Evolutionary conservation across 2,329 filamentous ascomycete genomes (phyloP).

Genomic region (Sporothrix globosa): DNA sequence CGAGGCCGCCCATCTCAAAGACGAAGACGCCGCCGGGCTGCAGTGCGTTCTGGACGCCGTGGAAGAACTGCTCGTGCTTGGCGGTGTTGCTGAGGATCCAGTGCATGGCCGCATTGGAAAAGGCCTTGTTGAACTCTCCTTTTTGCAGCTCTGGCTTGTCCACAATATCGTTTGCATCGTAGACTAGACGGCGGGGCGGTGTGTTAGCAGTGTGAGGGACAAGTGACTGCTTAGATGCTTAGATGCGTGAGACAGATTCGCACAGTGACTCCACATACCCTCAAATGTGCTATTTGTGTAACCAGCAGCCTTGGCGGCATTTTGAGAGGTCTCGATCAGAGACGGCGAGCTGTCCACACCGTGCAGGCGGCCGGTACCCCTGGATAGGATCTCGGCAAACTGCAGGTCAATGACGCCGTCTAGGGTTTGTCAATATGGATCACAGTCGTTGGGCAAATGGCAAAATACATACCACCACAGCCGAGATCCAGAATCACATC

Average conservation of each 20-base stretch:
- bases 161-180: slow-evolving; percentile 51
- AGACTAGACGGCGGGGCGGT: slow-evolving; percentile 42
- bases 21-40: slow-evolving; percentile 60
- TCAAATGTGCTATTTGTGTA: slow-evolving; percentile 50
- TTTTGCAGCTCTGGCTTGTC: slow-evolving; percentile 44
- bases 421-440: slow-evolving; percentile 37
- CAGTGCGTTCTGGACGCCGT: slow-evolving; percentile 55
- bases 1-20: slow-evolving; percentile 73
- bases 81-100: slow-evolving; percentile 60
- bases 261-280: slow-evolving; percentile 41
- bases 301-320: slow-evolving; percentile 49
- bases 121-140: slow-evolving; percentile 57
- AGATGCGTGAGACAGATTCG: too few relatives aligned
- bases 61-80: slow-evolving; percentile 57
- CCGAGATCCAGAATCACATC: slow-evolving; percentile 66
- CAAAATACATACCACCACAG: slow-evolving; percentile 57
- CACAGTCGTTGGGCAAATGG: not conserved
- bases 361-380: slow-evolving; percentile 54
- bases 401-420: slow-evolving; percentile 63
- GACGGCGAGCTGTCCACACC: slow-evolving; percentile 62
- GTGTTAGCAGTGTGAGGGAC: not conserved
- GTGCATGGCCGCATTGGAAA: slow-evolving; percentile 69
- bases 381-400: slow-evolving; percentile 52
- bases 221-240: not conserved
- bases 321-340: slow-evolving; percentile 56